These are phyloP conservation scores for Ramaria sp. DNA, from an alignment of 768 basidiomycete genomes.

Conservation along the genomic window DNA sequence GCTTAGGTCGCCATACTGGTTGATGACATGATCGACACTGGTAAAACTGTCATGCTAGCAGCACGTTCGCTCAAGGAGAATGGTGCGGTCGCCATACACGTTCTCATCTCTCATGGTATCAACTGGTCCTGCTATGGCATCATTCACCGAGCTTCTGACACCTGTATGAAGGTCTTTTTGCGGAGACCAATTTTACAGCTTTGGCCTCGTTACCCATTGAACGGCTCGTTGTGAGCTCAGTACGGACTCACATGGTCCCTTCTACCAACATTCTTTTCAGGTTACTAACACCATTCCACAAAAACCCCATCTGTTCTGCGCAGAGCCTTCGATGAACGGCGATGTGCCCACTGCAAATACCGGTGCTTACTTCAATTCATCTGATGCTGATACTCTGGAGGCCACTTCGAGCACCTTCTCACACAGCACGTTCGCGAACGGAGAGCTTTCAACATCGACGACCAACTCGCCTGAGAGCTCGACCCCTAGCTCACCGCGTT, in stretches of 20 bases:
- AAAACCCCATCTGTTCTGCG: slow-evolving; percentile 35
- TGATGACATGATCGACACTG: slow-evolving; percentile 98
- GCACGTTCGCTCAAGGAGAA: slow-evolving; percentile 78
- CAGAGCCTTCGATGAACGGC: neutral
- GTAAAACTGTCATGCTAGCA: slow-evolving; percentile 78
- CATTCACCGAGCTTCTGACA: slow-evolving; percentile 10
- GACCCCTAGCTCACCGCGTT: slow-evolving; percentile 7
- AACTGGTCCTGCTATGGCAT: slow-evolving; percentile 8
- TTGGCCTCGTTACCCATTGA: slow-evolving; percentile 69
- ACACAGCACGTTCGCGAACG: slow-evolving; percentile 8
- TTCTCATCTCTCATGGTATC: slow-evolving; percentile 85
- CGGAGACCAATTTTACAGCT: slow-evolving; percentile 58
- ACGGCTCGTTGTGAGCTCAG: slow-evolving; percentile 67
- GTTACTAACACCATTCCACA: slow-evolving; percentile 96
- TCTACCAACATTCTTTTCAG: slow-evolving; percentile 23
- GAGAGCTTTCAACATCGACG: slow-evolving; percentile 6
- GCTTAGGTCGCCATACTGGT: slow-evolving; percentile 81
- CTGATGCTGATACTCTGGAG: neutral
- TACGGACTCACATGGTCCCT: neutral
- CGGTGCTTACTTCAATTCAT: neutral
- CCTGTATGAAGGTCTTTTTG: slow-evolving; percentile 52
- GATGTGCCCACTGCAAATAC: neutral
- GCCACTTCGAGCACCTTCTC: neutral
- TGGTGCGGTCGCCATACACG: slow-evolving; percentile 80
- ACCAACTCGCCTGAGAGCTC: slow-evolving; percentile 11